Base-by-base conservation (phyloP, 2,329 filamentous ascomycete species). In the Ceratocystis diversiconidia region DNA sequence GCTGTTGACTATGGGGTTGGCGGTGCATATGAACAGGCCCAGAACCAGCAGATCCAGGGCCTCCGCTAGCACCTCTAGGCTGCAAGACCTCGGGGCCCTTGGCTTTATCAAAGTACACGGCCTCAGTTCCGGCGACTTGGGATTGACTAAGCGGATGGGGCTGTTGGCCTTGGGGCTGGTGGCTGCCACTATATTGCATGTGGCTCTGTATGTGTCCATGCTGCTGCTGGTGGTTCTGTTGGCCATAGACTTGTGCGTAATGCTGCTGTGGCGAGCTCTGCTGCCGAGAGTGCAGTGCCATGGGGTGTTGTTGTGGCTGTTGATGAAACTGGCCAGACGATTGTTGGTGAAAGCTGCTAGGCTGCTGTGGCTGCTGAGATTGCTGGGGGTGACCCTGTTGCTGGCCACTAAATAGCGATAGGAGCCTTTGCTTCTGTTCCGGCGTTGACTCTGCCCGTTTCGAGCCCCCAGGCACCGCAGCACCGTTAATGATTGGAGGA, bases 351-450 rank as follows among this genome's bases (percentile, higher is more conserved):
- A 48, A 30, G 3, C 48, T 3, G 28, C 28, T 28, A n/a, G 63
- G 1, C 15, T 64, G 66, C 22, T 44, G 52, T 12, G 57, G 41
- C 50, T 63, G 59, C 19, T 19, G 32, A 36, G 32, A 10, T 41
- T 41, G 22, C 19, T 65, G 46, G n/a, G 43, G 17, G 48, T 22
- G 41, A 41, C 59, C 60, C 57, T 52, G 55, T 28, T 62, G 48
- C 50, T 52, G 50, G 28, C 41, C 82, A 30, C 82, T 80, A 71
- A 89, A 88, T 1, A 89, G 79, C 4, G 85, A 87, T 12, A 89
- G 76, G 3, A 82, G 74, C 65, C 76, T 75, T 57, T 76, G 76
- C 68, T 73, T 76, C 64, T 81, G 79, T 50, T 76, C 81, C 22
- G 73, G 41, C 2, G 67, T 72, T 30, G 76, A 73, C 48, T 74